These are phyloP conservation scores for Leishmania lainsoni DNA, from an alignment of 208 protist genomes.

Conservation along the genomic window DNA sequence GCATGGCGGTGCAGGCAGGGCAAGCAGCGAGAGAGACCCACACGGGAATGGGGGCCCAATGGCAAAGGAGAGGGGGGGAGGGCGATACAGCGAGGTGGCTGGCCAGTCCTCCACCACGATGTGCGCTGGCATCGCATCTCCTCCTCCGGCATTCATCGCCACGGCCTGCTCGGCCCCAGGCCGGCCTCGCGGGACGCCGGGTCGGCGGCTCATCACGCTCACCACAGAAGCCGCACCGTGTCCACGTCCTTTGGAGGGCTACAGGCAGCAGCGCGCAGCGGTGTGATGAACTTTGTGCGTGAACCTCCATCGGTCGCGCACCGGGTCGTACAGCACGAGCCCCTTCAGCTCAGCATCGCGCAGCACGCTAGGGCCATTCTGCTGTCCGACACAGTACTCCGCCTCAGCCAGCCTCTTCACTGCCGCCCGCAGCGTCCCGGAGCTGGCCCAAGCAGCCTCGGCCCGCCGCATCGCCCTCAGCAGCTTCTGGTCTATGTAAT, in stretches of 20 bases:
- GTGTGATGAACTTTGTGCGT: constrained; percentile 71
- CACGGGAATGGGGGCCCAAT: too few relatives aligned
- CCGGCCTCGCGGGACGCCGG: not conserved
- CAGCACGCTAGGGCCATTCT: constrained; percentile 49
- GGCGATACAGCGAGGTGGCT: not conserved
- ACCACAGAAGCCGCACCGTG: not conserved
- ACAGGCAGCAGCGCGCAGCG: constrained; percentile 50
- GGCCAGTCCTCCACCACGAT: not conserved
- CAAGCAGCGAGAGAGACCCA: too few relatives aligned
- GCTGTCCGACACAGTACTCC: constrained; percentile 55
- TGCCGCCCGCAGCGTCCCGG: too few relatives aligned
- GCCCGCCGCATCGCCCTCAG: constrained; percentile 75
- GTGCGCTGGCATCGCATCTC: not conserved
- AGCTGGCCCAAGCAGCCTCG: too few relatives aligned
- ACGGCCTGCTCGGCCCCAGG: not conserved
- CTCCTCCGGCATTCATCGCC: not conserved
- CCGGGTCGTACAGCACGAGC: constrained; percentile 81
- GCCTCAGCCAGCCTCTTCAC: constrained; percentile 16
- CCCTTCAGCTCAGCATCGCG: constrained; percentile 52
- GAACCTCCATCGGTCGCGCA: constrained; percentile 79
- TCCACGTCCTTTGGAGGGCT: constrained; percentile 6
- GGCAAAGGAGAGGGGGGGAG: not conserved
- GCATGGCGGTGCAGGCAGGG: not conserved
- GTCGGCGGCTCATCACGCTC: not conserved
- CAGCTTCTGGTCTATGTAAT: constrained; percentile 73